Evolutionary conservation across 331 rosid species (phyloP).

Genomic region (Quercus lobata): DNA sequence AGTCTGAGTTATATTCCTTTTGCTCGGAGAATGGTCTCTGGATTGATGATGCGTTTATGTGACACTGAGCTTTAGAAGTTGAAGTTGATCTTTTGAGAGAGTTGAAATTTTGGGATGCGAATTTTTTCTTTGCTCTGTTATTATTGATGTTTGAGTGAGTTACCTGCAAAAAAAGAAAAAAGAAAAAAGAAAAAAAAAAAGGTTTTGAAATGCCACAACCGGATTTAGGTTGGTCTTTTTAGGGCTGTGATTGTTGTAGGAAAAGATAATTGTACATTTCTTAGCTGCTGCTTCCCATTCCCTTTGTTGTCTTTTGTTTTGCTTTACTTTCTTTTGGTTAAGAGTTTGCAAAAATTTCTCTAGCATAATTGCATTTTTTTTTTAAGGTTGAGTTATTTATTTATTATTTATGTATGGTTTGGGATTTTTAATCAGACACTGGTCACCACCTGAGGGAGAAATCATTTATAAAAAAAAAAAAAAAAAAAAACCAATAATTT

Average conservation of each 20-base stretch:
- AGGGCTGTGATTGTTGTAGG: conserved; percentile 1
- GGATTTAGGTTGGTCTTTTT: not conserved
- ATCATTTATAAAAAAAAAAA: no score
- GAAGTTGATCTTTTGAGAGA: not conserved
- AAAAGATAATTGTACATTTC: not conserved
- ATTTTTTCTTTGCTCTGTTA: conserved; percentile 10
- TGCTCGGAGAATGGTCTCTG: conserved; percentile 93
- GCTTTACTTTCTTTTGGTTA: not conserved
- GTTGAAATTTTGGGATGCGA: conserved; percentile 15
- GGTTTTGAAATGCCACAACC: not conserved
- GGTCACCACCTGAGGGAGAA: no score
- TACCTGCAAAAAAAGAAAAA: no score
- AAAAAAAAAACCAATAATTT: no score
- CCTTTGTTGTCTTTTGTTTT: not conserved
- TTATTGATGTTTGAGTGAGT: not conserved
- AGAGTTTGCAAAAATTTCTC: not conserved
- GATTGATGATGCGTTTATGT: conserved; percentile 73
- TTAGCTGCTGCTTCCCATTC: not conserved
- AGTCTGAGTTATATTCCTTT: conserved; percentile 92
- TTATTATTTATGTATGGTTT: no score
- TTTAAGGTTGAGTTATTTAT: not conserved
- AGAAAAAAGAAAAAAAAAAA: accelerated
- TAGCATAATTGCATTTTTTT: not conserved
- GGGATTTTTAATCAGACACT: no score
- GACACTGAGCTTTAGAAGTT: conserved; percentile 70